These are phyloP conservation scores for Leccinum aurantiacum DNA, from an alignment of 768 basidiomycete genomes.

Conservation along the genomic window DNA sequence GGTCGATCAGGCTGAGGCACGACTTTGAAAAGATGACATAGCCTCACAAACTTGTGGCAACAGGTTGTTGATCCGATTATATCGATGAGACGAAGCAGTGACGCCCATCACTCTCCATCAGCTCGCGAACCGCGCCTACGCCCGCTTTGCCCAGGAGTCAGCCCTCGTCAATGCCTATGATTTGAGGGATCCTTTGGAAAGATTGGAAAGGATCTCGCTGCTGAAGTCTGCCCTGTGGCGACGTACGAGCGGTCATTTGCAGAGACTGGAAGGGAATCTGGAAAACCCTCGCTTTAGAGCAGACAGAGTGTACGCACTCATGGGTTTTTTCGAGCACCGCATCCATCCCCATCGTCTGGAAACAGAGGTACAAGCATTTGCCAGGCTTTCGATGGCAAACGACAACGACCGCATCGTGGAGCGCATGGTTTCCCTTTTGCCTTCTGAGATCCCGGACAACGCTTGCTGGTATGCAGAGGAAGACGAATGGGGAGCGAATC, in stretches of 20 bases:
- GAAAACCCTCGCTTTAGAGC: conserved; percentile 3
- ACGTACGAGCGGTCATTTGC: conserved; percentile 7
- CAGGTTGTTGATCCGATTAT: too few species aligned
- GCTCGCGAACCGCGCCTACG: conserved; percentile 25
- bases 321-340: conserved; percentile 29
- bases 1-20: too few species aligned
- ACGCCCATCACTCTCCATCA: conserved; percentile 22
- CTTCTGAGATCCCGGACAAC: background rate
- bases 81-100: conserved; percentile 9
- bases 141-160: conserved; percentile 15
- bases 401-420: too few species aligned
- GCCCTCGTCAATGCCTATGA: conserved; percentile 24
- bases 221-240: conserved; percentile 28
- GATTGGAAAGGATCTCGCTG: conserved; percentile 21
- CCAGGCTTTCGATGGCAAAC: background rate
- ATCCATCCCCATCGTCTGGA: conserved; percentile 19
- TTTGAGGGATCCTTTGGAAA: conserved; percentile 22
- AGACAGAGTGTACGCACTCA: conserved; percentile 28
- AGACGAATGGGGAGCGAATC: conserved; percentile 16
- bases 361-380: conserved; percentile 23
- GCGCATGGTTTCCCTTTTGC: conserved; percentile 20
- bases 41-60: too few species aligned
- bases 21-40: too few species aligned
- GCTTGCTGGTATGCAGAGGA: conserved; percentile 22
- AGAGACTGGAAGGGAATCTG: background rate